These are phyloP conservation scores for Cunninghamia lanceolata DNA, from an alignment of 75 land plant species.

Conservation along the genomic window DNA sequence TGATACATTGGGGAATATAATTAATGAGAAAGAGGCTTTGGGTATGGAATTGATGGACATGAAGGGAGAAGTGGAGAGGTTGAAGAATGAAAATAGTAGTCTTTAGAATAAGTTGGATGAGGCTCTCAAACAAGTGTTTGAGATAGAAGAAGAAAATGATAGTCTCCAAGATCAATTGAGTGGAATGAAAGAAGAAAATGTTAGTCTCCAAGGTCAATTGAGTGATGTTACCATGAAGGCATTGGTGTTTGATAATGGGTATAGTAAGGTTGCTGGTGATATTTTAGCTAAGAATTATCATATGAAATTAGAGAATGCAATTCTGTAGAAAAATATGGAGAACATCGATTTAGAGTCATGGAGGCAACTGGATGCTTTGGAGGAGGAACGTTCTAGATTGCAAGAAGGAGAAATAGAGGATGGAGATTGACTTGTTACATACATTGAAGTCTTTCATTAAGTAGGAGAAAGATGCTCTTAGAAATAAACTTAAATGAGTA, in stretches of 20 bases:
- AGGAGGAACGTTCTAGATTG: not conserved
- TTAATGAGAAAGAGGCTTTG: not conserved
- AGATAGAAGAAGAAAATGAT: not conserved
- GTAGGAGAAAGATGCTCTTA: not conserved
- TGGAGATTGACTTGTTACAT: not conserved
- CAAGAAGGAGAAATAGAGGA: not conserved
- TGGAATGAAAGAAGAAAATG: too few species aligned
- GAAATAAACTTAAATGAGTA: not conserved
- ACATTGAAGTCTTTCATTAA: not conserved
- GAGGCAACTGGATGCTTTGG: not conserved
- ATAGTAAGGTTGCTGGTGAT: not conserved
- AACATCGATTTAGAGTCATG: not conserved
- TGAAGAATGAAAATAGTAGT: not conserved
- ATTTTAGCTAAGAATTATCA: not conserved
- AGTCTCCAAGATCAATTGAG: not conserved
- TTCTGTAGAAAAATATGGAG: not conserved
- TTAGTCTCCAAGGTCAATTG: not conserved
- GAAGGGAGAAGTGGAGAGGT: not conserved
- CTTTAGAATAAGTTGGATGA: not conserved
- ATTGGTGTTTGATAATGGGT: not conserved
- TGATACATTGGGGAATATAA: too few species aligned
- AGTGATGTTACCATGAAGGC: not conserved
- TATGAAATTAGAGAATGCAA: not conserved
- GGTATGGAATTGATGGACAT: not conserved
- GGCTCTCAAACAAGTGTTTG: not conserved